Evolutionary conservation across 2,329 filamentous ascomycete genomes (phyloP), one percentile per base, ranked within the genome.

Genomic region (Huntiella abstrusa): DNA sequence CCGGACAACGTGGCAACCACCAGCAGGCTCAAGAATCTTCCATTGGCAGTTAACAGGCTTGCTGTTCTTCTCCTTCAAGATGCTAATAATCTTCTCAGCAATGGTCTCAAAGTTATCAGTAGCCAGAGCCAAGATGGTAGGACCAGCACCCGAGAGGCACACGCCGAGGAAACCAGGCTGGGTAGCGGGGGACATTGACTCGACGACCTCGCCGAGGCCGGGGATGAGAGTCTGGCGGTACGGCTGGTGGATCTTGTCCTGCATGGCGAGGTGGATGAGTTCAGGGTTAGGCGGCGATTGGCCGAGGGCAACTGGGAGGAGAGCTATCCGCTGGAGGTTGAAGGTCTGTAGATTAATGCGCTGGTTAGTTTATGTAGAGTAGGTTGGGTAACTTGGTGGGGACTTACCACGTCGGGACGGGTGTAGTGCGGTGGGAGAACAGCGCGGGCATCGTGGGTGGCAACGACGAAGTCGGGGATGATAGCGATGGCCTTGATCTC

Each of bases 401-500:
- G 33, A 69, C 75, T 57, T 66, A 92, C 84, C 58, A 93, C 80
- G 60, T 95, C 88, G 47, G 76, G 73, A 52, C 85, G 74, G 13
- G 78, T 72, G 59, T 96, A 98, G 48, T 73, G 67, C 39, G 75
- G 73, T 2, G 91, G 91, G 33, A 98, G 68, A 15, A 94, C 88
- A 49, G 78, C 77, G 57, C 91, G 77, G 4, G 91, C 88, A 58
- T 85, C 83, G 50, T 88, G 86, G 1, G 91, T 98, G n/a, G 86
- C 76, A 28, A 96, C 87, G 60, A 94, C 83, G 58, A 96, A 98
- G 55, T 94, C 75, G 6, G 91, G 91, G 51, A 98, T 94, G 55
- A 98, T 88, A 53, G 87, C 86, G 53, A 98, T 80, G 51, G 87
- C 88, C 68, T 95, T 96, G 69, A 98, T 94, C 61, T 93, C 84